Conservation (phyloP, 441 rosid species). For the Erodium trifolium region DNA sequence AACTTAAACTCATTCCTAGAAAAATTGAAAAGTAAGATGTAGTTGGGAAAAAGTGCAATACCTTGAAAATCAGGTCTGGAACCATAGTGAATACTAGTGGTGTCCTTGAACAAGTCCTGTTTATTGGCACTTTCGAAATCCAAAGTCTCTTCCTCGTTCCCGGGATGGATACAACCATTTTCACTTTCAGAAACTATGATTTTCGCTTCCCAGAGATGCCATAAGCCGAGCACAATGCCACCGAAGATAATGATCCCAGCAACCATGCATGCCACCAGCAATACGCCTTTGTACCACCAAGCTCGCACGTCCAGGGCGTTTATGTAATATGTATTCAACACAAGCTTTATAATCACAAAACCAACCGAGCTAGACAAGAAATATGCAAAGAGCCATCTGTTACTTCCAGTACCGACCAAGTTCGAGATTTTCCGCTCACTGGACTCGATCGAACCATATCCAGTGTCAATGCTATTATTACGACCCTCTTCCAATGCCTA, state of each 20-base stretch:
- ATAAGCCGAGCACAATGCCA: constrained; percentile 51
- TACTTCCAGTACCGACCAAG: constrained; percentile 69
- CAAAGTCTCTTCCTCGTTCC: constrained; percentile 15
- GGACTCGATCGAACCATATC: constrained; percentile 13
- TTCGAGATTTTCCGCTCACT: constrained; percentile 38
- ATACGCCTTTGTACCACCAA: constrained; percentile 86
- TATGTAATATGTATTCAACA: constrained; percentile 47
- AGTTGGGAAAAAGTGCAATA: constrained; percentile 9
- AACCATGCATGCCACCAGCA: constrained; percentile 57
- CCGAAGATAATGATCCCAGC: constrained; percentile 56
- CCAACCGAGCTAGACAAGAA: constrained; percentile 47
- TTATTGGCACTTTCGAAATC: constrained; percentile 18
- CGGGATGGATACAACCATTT: constrained; percentile 4
- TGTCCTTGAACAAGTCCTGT: neutral
- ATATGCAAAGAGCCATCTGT: constrained; percentile 64
- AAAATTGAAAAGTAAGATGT: neutral
- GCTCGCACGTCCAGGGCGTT: constrained; percentile 35
- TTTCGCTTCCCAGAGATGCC: constrained; percentile 58
- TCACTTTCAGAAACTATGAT: constrained; percentile 7
- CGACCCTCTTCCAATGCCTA: constrained; percentile 56
- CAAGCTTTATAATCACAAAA: constrained; percentile 34
- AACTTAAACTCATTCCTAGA: too few species aligned
- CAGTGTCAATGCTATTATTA: constrained; percentile 14
- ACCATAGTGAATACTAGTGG: constrained; percentile 44
- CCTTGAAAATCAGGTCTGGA: constrained; percentile 76